phyloP scores from a whole-genome alignment of 768 basidiomycete species.

The Tulasnella sp. region DNA sequence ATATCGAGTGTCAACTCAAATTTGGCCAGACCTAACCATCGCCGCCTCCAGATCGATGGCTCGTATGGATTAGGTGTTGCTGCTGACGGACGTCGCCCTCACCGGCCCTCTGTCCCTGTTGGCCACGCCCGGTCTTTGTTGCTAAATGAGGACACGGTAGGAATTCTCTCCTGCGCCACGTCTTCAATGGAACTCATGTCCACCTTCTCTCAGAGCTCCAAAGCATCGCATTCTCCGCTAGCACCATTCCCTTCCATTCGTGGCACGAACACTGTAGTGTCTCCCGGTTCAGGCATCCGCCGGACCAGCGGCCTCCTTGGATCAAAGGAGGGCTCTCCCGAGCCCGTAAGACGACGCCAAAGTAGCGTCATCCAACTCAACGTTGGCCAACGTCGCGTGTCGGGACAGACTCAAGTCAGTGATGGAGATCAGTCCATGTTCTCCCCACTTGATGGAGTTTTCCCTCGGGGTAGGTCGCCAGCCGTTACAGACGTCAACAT shows the following conservation, averaged over 20 bases:
- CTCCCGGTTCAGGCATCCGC: not conserved
- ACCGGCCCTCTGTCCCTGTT: not conserved
- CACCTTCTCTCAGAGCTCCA: not conserved
- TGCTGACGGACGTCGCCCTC: not conserved
- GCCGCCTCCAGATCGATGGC: not conserved
- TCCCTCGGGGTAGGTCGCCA: not conserved
- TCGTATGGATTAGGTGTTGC: not conserved
- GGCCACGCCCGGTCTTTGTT: not conserved
- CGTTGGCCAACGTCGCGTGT: not conserved
- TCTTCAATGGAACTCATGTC: not conserved
- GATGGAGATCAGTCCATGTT: not conserved
- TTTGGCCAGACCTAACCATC: not conserved
- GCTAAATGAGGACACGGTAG: not conserved
- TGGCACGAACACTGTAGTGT: not conserved
- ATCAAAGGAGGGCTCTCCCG: not conserved
- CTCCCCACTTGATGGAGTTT: not conserved
- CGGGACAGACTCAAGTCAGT: not conserved
- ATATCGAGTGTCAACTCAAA: not conserved
- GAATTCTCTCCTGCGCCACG: not conserved
- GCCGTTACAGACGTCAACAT: not conserved
- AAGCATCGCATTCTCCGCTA: not conserved
- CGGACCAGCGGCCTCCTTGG: not conserved
- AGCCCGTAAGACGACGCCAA: not conserved
- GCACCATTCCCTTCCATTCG: not conserved
- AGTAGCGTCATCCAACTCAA: slow-evolving; percentile 3